Evolutionary conservation across 345 rosid genomes (phyloP), one percentile per base, ranked within the genome.

Genomic region (Clarkia xantiana): DNA sequence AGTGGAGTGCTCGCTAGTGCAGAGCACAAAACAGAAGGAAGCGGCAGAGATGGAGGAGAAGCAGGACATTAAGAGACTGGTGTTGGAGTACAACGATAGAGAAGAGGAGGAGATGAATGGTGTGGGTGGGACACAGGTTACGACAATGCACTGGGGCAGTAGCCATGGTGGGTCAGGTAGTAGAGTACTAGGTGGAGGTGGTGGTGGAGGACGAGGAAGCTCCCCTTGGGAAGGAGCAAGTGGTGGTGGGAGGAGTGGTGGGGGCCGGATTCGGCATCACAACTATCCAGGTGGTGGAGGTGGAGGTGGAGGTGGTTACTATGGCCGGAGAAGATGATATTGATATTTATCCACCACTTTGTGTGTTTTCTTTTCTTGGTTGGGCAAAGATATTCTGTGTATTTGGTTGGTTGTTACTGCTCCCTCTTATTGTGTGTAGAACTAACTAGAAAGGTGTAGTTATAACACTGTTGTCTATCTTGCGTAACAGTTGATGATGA

Each of bases 11-110:
- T 67, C 83, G 1, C 85, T 91, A 19, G 75, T 87, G 47, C 93
- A 81, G 72, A 78, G 98, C 82, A 91, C 96, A 16, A 86, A 87
- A 68, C 98, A 86, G 90, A 87, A 81, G 66, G 98, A 81, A 74
- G 98, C 94, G 22, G 96, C 94, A 0, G 98, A 91, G 51, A 59
- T 86, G 23, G 98, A 86, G 76, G 98, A 91, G 76, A 91, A 91
- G 71, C 94, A 84, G 64, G 96, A 91, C 59, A 91, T 91, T 47
- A 91, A 91, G 77, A 84, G 98, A 73, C 77, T 80, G 44, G 95
- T 91, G 13, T 69, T 91, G 48, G 98, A 91, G 73, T 91, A 86
- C 65, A 86, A 86, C 53, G 98, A 91, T 53, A 73, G 98, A 51
- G 96, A 81, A 60, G 98, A 91, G 72, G 98, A 86, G 68, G 94